Percentiles rank a stretch among this genome's conserved stretches.
Conservation (phyloP, 225 moss, liverwort and hornwort species). For the Climacium dendroides region DNA sequence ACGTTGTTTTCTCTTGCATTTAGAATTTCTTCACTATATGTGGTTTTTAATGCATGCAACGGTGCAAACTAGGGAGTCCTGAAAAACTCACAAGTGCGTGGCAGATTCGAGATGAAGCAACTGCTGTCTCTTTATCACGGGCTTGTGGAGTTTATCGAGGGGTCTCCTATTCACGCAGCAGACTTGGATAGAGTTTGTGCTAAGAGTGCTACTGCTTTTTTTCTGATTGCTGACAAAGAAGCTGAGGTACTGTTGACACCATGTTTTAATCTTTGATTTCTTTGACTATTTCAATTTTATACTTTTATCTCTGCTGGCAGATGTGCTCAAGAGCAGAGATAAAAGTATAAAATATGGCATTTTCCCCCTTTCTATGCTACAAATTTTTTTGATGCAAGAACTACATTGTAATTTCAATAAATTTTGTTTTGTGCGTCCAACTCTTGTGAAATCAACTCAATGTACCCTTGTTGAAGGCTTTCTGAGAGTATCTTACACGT, state of each 20-base stretch:
- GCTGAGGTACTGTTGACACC: conserved; percentile 27
- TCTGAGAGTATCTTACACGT: background rate
- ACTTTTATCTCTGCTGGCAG: background rate
- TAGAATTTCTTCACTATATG: background rate
- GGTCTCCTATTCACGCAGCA: conserved; percentile 54
- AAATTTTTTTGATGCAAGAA: background rate
- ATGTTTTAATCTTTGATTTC: background rate
- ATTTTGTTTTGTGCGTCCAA: background rate
- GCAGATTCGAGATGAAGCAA: conserved; percentile 87
- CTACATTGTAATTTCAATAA: background rate
- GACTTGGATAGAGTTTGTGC: conserved; percentile 84
- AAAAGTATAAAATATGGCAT: too few species aligned
- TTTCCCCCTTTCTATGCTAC: background rate
- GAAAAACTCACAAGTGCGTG: background rate
- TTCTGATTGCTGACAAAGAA: conserved; percentile 68
- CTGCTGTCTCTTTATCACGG: conserved; percentile 59
- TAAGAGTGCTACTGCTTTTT: conserved; percentile 67
- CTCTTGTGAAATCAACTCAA: background rate
- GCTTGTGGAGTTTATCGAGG: conserved; percentile 84
- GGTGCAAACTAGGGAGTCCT: background rate
- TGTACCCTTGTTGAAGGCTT: background rate
- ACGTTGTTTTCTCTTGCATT: background rate
- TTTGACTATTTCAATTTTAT: background rate
- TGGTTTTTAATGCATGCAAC: background rate
- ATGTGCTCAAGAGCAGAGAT: too few species aligned